A percentile compares a stretch with the other conserved stretches of the same genome.
These are phyloP conservation scores for Cryphonectria naterciae DNA, from an alignment of 2,329 filamentous ascomycete species.

Conservation along the genomic window DNA sequence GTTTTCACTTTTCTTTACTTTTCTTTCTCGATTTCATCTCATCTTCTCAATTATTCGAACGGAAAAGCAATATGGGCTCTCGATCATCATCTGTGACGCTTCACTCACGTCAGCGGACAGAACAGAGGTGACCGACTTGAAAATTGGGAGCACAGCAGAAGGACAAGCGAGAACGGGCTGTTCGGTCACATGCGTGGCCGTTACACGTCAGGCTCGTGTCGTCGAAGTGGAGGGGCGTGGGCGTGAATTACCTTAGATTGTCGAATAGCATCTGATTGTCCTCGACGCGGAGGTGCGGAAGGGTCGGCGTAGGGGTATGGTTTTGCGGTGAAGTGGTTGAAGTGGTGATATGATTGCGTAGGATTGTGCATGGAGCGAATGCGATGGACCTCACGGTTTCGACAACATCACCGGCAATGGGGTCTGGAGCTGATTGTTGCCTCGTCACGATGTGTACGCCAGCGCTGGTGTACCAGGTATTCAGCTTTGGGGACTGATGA, in stretches of 20 bases:
- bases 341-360: constrained; percentile 27
- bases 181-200: background rate
- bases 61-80: constrained; percentile 8
- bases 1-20: constrained; percentile 6
- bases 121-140: constrained; percentile 3
- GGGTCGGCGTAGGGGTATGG: constrained; percentile 32
- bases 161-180: background rate
- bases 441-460: background rate
- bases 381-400: background rate
- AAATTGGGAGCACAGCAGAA: constrained; percentile 16
- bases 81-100: constrained; percentile 7
- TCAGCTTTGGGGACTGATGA: background rate
- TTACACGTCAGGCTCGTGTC: constrained; percentile 1
- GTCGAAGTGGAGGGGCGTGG: constrained; percentile 33
- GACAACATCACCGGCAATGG: constrained; percentile 12
- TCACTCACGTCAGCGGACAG: constrained; percentile 1
- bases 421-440: constrained; percentile 15
- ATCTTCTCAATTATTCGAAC: background rate
- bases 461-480: constrained; percentile 6
- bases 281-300: constrained; percentile 38
- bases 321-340: constrained; percentile 26
- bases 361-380: constrained; percentile 20
- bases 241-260: constrained; percentile 46
- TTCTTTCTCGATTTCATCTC: constrained; percentile 5
- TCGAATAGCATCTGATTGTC: constrained; percentile 49